Evolutionary conservation across 805 yeast species (phyloP), one percentile per base, ranked within the genome.

Genomic region (Hanseniaspora mollemarum): DNA sequence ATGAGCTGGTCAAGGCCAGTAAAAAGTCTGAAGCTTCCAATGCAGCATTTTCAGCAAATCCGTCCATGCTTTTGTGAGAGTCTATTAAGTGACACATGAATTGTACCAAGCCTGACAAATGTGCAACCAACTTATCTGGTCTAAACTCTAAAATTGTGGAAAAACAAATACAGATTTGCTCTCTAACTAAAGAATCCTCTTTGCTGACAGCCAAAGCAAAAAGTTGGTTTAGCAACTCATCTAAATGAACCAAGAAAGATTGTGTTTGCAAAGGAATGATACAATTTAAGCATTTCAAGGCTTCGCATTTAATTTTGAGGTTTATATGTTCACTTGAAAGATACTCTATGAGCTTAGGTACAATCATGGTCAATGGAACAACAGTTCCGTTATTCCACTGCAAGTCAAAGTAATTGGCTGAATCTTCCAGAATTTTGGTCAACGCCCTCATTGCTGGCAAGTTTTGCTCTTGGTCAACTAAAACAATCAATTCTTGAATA

Each of bases 11-110:
- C 50, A 90, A 71, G 1, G 84, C 78, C 40, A 90, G 73, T 53
- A 92, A 68, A 58, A 92, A 87, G 67, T 92, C 97, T 63, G 96
- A 87, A 2, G 95, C 96, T 62, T 88, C 96, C 51, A 88, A 70
- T 0, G 95, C 82, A 29, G 87, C 94, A 50, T 74, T 80, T 57
- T 83, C 88, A 55, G 81, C 80, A 19, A 65, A 64, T 19, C 57
- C 61, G 28, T 40, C 49, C 32, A 16, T 35, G 15, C 6, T 8
- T n/a, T 48, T 48, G 16, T 35, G 33, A 16, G 41, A 25, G 49
- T 71, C 70, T 68, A 90, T 78, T 53, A 87, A 76, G 66, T 87
- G 96, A 46, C 87, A 66, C 59, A 88, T 80, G 68, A 83, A 92
- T 56, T 79, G 76, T 37, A 90, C 76, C 15, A 92, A 87, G n/a